Base-by-base conservation (phyloP, 2,329 filamentous ascomycete species). In the Penicillium occitanis region DNA sequence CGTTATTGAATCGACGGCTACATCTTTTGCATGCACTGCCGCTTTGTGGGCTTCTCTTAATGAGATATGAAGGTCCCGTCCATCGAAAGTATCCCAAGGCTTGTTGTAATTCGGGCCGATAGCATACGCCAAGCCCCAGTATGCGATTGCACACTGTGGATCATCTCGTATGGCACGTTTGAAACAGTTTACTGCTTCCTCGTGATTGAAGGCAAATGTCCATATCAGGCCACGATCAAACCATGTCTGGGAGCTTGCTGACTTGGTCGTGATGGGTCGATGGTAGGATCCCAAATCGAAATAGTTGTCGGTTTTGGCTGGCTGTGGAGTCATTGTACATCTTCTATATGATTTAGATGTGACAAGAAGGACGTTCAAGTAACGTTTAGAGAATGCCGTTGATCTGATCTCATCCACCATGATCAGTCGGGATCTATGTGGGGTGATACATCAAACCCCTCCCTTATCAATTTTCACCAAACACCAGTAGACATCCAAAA, bases 141-240 rank as follows among this genome's bases (percentile, higher is more conserved):
- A 79, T 2, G 78, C 81, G 75, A 84, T 80, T 1, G 77, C 76
- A 67, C 80, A 83, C 1, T 72, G 58, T 0, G 77, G 71, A 66
- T 85, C 82, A 58, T 78, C 73, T 1, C 69, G 66, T 17, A 81
- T 78, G 2, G 81, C 81, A 28, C 76, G 73, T 60, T 80, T 73
- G 61, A 84, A 85, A 69, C 83, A 85, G 40, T 64, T 19, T 79
- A 83, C 84, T 0, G 89, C 85, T 74, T 92, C 90, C 69, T 90
- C 88, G 72, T 92, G 90, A 73, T 93, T 92, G 80, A 93, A 93
- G 25, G 82, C 88, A 74, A 90, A 93, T 51, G 82, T 84, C 90
- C 90, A 93, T 25, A 88, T 81, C n/a, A 93, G 78, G 2, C 89
- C 90, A 2, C 89, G 86, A 73, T 90, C 82, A 73, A 91, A 92